These are phyloP conservation scores for Lumnitzera racemosa DNA, from an alignment of 345 rosid genomes.

Conservation along the genomic window DNA sequence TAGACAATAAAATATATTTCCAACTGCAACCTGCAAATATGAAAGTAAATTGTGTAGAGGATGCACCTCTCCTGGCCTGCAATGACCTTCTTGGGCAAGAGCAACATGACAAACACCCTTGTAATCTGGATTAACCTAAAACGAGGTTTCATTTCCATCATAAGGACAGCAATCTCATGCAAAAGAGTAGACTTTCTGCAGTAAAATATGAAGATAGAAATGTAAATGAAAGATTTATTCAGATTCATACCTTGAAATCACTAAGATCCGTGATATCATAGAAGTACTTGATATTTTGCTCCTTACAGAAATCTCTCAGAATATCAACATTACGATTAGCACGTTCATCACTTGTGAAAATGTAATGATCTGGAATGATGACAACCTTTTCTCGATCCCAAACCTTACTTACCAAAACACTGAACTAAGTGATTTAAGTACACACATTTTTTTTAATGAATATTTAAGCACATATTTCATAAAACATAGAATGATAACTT, in stretches of 20 bases:
- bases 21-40: background rate
- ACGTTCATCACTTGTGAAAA: slow-evolving; percentile 85
- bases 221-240: background rate
- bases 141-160: slow-evolving; percentile 1
- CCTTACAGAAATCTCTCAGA: slow-evolving; percentile 79
- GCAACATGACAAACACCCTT: slow-evolving; percentile 99
- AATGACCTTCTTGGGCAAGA: slow-evolving; percentile 99
- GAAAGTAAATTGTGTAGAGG: background rate
- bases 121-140: slow-evolving; percentile 89
- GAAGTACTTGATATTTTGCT: slow-evolving; percentile 89
- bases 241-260: slow-evolving; percentile 56
- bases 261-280: slow-evolving; percentile 90
- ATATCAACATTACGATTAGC: slow-evolving; percentile 96
- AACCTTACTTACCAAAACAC: slow-evolving; percentile 41
- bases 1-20: slow-evolving; percentile 3
- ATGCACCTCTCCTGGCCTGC: slow-evolving; percentile 97
- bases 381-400: slow-evolving; percentile 97
- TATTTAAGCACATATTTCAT: no score
- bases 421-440: background rate
- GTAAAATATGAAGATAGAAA: background rate
- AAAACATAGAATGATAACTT: no score
- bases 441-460: no score
- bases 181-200: background rate
- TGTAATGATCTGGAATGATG: slow-evolving; percentile 94
- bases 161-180: background rate